Evolutionary conservation across 2,329 filamentous ascomycete species (phyloP), one percentile per base, ranked within the genome.

Genomic region (Xylariales sp.): DNA sequence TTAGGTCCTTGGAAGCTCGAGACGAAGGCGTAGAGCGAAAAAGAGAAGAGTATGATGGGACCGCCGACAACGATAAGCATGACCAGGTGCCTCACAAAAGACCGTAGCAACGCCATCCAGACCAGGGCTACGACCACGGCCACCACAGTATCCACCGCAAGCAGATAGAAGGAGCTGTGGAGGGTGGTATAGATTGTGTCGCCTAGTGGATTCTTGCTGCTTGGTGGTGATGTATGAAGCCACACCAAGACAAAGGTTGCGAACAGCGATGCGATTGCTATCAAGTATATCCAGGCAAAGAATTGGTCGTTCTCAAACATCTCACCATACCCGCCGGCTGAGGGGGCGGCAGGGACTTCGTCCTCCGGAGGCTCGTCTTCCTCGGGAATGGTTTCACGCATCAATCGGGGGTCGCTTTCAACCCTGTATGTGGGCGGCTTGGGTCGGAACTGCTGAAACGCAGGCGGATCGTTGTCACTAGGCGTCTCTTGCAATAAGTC

Each of bases 161-260:
- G 79, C 48, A 97, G 83, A 55, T 93, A 83, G 54, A 94, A 93
- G 1, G 90, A 96, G 35, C 82, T 81, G 50, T 86, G 83, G 24
- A 98, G 67, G 5, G 88, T 89, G 12, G 85, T 88, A 61, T 98
- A 98, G 41, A 98, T 88, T 2, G 91, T 96, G 60, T 98, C 93
- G 12, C 90, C 91, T 40, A 94, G 76, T 1, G 84, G 83, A 42
- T 76, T 75, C 55, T 85, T 85, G 38, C 72, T 72, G 37, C 67
- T 68, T 5, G 85, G 83, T 1, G 82, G 69, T 14, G 85, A 80
- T 2, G 91, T 97, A 56, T 97, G 88, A 28, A 98, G 73, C 70
- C 86, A 94, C 17, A 95, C 85, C 12, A 98, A 73, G 46, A 95
- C 81, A 53, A 89, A 94, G 1, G 89, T 91, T 11, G 91, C 86